phyloP scores from a whole-genome alignment of 2,329 filamentous ascomycete genomes.

The Verticillium alfalfae region DNA sequence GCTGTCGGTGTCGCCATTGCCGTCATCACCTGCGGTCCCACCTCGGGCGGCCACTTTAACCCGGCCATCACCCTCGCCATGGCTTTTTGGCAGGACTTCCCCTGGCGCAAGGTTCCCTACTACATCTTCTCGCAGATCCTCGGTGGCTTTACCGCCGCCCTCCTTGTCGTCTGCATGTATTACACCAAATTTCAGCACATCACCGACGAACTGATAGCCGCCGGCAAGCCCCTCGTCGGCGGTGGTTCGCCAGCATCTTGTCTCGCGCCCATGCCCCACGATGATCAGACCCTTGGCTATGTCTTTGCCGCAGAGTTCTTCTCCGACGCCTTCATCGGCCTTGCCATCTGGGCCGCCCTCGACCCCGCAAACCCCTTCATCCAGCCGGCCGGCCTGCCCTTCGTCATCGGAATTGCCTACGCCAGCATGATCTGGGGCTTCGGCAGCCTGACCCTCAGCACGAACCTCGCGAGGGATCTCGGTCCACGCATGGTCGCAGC shows the following conservation, averaged over 20 bases:
- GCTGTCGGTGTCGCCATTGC: slow-evolving; percentile 53
- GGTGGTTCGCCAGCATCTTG: slow-evolving; percentile 47
- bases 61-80: slow-evolving; percentile 41
- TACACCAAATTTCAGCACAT: slow-evolving; percentile 36
- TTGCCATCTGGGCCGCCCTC: slow-evolving; percentile 52
- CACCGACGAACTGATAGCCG: slow-evolving; percentile 26
- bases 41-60: slow-evolving; percentile 50
- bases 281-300: slow-evolving; percentile 45
- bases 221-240: slow-evolving; percentile 22
- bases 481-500: slow-evolving; percentile 54
- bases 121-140: slow-evolving; percentile 53
- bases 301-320: slow-evolving; percentile 56
- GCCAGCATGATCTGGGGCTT: slow-evolving; percentile 51
- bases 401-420: slow-evolving; percentile 51
- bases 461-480: slow-evolving; percentile 53
- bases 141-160: slow-evolving; percentile 48
- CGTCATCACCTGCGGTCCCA: slow-evolving; percentile 48
- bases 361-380: slow-evolving; percentile 56
- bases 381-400: slow-evolving; percentile 37
- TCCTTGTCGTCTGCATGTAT: slow-evolving; percentile 52
- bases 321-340: slow-evolving; percentile 48
- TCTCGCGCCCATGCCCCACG: slow-evolving; percentile 46
- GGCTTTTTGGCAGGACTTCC: slow-evolving; percentile 51
- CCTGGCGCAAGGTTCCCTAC: slow-evolving; percentile 50
- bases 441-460: slow-evolving; percentile 46